These are phyloP conservation scores for Schwanniomyces vanrijiae DNA, from an alignment of 805 yeast species.

Conservation along the genomic window DNA sequence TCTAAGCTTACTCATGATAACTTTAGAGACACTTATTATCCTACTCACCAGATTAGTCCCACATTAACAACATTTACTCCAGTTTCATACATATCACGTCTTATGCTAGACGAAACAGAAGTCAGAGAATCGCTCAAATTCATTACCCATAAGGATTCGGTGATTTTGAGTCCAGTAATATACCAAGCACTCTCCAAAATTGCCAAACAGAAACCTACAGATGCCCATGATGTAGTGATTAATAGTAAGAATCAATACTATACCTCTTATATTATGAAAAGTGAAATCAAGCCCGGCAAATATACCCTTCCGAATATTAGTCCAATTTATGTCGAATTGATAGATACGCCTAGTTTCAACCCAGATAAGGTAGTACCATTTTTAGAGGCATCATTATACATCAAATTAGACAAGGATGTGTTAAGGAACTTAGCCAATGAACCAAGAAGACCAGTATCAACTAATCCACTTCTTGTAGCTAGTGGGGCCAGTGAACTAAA, in stretches of 20 bases:
- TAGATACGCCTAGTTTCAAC: conserved; percentile 74
- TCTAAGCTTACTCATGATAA: conserved; percentile 48
- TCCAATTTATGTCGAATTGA: conserved; percentile 65
- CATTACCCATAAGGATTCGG: conserved; percentile 8
- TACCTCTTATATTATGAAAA: conserved; percentile 11
- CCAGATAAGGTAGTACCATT: conserved; percentile 72
- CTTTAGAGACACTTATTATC: conserved; percentile 70
- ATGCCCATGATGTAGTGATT: conserved; percentile 7
- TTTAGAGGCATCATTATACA: conserved; percentile 67
- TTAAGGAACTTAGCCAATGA: conserved; percentile 62
- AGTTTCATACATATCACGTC: conserved; percentile 11
- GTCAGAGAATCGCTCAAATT: conserved; percentile 11
- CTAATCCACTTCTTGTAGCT: conserved; percentile 70
- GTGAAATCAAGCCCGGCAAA: conserved; percentile 3
- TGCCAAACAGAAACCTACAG: conserved; percentile 2
- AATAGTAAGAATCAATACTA: conserved; percentile 20
- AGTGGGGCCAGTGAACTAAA: conserved; percentile 78
- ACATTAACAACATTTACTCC: conserved; percentile 58
- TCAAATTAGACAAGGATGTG: conserved; percentile 58
- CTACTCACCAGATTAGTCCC: conserved; percentile 64
- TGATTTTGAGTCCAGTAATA: conserved; percentile 31
- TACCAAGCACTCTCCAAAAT: conserved; percentile 18
- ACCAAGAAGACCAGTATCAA: conserved; percentile 59
- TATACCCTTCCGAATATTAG: conserved; percentile 49
- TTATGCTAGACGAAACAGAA: conserved; percentile 24